These are phyloP conservation scores for Apiotrichum laibachii DNA, from an alignment of 1,284 basidiomycete species.

Conservation along the genomic window DNA sequence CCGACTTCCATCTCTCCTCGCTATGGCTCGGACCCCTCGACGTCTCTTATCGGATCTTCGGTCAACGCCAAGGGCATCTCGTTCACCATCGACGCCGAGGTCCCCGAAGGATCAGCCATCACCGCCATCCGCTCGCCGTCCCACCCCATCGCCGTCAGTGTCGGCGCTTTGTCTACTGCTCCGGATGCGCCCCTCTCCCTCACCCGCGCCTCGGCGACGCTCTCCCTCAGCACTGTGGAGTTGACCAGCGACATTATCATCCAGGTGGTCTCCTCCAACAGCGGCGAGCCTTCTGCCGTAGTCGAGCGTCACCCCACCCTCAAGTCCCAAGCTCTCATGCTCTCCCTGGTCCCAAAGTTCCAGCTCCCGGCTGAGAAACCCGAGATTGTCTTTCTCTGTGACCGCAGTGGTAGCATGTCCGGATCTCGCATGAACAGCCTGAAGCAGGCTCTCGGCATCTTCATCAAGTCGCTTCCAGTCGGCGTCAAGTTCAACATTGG, in stretches of 20 bases:
- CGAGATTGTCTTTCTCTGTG: constrained; percentile 36
- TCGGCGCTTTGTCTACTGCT: constrained; percentile 15
- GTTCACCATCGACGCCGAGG: constrained; percentile 18
- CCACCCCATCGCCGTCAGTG: constrained; percentile 16
- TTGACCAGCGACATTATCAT: constrained; percentile 30
- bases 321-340: constrained; percentile 16
- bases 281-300: constrained; percentile 26
- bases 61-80: background rate
- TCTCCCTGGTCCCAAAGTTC: constrained; percentile 18
- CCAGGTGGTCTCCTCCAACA: constrained; percentile 18
- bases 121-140: constrained; percentile 20
- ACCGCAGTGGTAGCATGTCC: constrained; percentile 31
- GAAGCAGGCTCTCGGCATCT: constrained; percentile 14
- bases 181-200: constrained; percentile 8
- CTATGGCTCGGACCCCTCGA: constrained; percentile 14
- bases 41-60: background rate
- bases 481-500: constrained; percentile 32
- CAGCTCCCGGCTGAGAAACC: constrained; percentile 7
- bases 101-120: constrained; percentile 15
- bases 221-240: background rate
- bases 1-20: constrained; percentile 22
- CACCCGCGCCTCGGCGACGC: constrained; percentile 8
- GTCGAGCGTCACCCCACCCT: constrained; percentile 20
- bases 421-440: constrained; percentile 19
- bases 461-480: constrained; percentile 28